phyloP scores from a whole-genome alignment of 2,329 filamentous ascomycete species.

The Colletotrichum siamense region DNA sequence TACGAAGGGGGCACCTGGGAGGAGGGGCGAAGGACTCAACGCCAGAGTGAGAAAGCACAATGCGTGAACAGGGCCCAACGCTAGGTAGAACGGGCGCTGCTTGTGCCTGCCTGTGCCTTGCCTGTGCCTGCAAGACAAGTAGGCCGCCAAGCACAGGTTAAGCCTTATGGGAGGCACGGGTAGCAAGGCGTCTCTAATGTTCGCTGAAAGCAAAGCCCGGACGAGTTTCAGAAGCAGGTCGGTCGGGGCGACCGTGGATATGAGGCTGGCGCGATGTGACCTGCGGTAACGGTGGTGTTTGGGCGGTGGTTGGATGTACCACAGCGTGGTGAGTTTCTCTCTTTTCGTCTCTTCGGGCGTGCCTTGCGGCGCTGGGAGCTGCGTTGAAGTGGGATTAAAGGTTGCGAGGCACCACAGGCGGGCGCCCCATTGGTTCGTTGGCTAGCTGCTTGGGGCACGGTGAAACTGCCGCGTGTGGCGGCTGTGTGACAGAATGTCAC shows the following conservation, averaged over 20 bases:
- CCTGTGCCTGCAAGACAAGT: background rate
- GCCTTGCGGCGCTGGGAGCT: background rate
- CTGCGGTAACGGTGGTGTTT: background rate
- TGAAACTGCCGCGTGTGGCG: slow-evolving; percentile 23
- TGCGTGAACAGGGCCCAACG: background rate
- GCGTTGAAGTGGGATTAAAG: background rate
- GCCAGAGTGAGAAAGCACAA: rapidly evolving
- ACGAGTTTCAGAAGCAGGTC: slow-evolving; percentile 21
- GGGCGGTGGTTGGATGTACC: background rate
- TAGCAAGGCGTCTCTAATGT: background rate
- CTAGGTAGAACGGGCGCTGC: background rate
- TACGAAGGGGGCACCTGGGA: background rate
- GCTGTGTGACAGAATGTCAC: slow-evolving; percentile 23
- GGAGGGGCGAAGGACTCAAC: background rate
- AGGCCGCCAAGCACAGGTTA: background rate
- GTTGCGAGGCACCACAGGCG: background rate
- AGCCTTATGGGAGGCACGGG: background rate
- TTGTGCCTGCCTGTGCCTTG: background rate
- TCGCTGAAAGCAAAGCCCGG: background rate
- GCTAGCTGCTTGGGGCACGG: background rate
- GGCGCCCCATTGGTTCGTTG: background rate
- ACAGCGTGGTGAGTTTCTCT: background rate
- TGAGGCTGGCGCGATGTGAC: background rate
- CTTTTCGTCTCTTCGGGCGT: background rate
- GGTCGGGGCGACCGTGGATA: background rate